phyloP scores from a whole-genome alignment of 2,329 filamentous ascomycete genomes.

The Hymenoscyphus infarciens region DNA sequence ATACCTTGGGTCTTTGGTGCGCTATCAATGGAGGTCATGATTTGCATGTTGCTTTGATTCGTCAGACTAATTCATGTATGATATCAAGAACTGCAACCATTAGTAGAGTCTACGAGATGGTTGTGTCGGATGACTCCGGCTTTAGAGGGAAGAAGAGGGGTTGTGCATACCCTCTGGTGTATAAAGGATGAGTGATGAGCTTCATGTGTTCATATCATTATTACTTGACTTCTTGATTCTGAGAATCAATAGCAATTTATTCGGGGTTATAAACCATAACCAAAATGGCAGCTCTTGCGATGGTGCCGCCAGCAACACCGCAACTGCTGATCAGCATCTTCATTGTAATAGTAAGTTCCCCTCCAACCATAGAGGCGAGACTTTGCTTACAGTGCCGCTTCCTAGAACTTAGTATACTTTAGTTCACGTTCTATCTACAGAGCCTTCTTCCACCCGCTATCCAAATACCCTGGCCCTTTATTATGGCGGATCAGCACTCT shows the following conservation, averaged over 20 bases:
- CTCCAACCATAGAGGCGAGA: background rate
- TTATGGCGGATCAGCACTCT: slow-evolving; percentile 15
- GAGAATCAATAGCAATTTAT: background rate
- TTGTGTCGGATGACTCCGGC: background rate
- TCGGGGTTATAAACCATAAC: background rate
- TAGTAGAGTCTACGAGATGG: background rate
- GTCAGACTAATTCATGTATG: background rate
- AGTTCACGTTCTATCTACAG: slow-evolving; percentile 14
- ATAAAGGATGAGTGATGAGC: background rate
- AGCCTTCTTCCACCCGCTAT: slow-evolving; percentile 31
- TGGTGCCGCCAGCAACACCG: background rate
- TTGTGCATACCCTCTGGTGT: background rate
- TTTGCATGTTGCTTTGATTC: background rate
- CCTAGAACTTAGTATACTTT: slow-evolving; percentile 1
- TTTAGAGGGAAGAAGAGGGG: background rate
- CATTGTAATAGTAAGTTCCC: background rate
- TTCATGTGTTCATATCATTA: background rate
- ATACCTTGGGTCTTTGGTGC: background rate
- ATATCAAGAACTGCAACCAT: background rate
- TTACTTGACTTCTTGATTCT: background rate
- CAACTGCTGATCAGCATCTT: background rate
- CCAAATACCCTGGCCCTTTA: slow-evolving; percentile 35
- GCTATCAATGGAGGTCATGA: background rate
- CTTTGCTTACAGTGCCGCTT: background rate
- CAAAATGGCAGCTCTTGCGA: background rate